Evolutionary conservation across 352 stramenopile species (phyloP).

Genomic region (Phytopythium delawarense): DNA sequence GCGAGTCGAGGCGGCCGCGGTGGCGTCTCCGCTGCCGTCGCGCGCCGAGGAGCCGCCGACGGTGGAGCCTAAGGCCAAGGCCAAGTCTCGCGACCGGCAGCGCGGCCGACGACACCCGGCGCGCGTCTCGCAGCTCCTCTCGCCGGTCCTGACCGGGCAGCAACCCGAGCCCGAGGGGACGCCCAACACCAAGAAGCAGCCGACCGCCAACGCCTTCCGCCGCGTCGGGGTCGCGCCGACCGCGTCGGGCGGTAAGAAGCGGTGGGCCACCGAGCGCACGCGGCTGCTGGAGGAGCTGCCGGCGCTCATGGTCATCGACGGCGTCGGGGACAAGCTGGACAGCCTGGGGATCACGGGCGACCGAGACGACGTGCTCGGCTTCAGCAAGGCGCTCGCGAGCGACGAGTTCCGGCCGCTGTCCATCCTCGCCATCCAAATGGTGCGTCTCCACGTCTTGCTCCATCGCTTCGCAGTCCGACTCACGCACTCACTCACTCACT

Average conservation of each 20-base stretch:
- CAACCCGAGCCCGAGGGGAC: constrained; percentile 5
- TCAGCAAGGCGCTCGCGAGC: constrained; percentile 3
- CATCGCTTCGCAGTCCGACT: neutral
- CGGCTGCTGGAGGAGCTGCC: constrained; percentile 5
- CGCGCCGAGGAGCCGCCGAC: neutral
- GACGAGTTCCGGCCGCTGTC: constrained; percentile 5
- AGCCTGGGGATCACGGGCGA: neutral
- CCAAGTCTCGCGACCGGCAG: neutral
- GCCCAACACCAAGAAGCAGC: constrained; percentile 7
- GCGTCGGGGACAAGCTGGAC: constrained; percentile 1
- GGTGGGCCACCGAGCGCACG: constrained; percentile 3
- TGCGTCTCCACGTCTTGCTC: neutral
- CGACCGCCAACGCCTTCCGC: neutral
- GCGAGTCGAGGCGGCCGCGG: neutral
- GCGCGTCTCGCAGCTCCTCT: neutral
- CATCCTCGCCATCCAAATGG: constrained; percentile 6
- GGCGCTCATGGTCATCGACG: neutral
- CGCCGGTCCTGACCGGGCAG: neutral
- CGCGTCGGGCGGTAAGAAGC: neutral
- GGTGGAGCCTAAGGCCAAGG: neutral
- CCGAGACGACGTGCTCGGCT: neutral
- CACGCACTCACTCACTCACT: neutral
- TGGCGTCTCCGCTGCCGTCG: neutral
- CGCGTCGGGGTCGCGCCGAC: neutral
- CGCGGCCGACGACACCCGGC: neutral